Percentiles rank a stretch among this genome's conserved stretches.
These are phyloP conservation scores for Coniosporium uncinatum DNA, from an alignment of 2,329 filamentous ascomycete genomes.

Conservation along the genomic window DNA sequence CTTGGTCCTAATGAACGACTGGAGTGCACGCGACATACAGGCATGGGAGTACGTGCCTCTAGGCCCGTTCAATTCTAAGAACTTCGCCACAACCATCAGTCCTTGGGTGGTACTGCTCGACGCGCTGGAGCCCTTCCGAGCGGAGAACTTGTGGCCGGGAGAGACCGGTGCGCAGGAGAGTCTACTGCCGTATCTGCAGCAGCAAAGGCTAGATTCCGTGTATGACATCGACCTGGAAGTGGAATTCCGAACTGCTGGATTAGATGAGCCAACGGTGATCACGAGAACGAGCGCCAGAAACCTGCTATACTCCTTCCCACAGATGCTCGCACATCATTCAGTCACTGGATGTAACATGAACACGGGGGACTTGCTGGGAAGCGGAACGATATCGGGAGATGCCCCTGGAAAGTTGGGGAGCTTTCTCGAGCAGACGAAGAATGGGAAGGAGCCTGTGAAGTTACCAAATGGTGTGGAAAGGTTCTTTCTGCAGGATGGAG, in stretches of 20 bases:
- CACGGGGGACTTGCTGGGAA: conserved; percentile 70
- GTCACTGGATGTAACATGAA: conserved; percentile 61
- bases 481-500: conserved; percentile 69
- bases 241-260: conserved; percentile 34
- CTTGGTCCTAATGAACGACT: conserved; percentile 80
- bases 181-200: conserved; percentile 58
- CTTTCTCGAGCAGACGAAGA: conserved; percentile 65
- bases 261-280: neutral
- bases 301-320: conserved; percentile 76
- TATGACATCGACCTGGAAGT: conserved; percentile 68
- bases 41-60: conserved; percentile 81
- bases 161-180: conserved; percentile 48
- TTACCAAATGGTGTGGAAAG: conserved; percentile 61
- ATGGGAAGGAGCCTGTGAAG: conserved; percentile 59
- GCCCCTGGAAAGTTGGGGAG: conserved; percentile 56
- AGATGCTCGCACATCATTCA: conserved; percentile 58
- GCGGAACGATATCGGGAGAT: conserved; percentile 70
- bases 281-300: conserved; percentile 54
- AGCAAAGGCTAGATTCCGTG: conserved; percentile 47
- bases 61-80: conserved; percentile 80
- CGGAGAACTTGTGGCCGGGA: conserved; percentile 43
- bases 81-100: conserved; percentile 73
- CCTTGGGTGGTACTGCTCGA: conserved; percentile 77
- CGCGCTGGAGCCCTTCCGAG: conserved; percentile 64
- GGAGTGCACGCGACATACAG: conserved; percentile 80